Percentiles rank a stretch among this genome's conserved stretches.
Conservation (phyloP, 257 asterid genomes). For the Vinca minor region DNA sequence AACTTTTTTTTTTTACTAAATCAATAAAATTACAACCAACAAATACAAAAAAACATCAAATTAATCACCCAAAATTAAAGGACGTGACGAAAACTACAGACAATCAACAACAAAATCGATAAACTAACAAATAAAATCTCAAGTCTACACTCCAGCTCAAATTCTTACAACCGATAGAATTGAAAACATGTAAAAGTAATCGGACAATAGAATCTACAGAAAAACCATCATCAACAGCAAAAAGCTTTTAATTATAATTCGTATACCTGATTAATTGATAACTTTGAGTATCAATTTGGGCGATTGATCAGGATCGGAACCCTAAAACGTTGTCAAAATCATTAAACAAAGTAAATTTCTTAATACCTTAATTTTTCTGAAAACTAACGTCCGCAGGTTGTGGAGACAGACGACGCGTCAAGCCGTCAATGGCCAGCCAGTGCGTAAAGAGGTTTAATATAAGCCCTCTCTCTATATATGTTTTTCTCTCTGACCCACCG, state of each 20-base stretch:
- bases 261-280: constrained; percentile 4
- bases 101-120: neutral
- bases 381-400: neutral
- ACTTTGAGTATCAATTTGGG: neutral
- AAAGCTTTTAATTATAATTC: no score
- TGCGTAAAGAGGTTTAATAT: no score
- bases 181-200: neutral
- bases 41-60: no score
- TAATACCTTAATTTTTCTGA: neutral
- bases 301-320: constrained; percentile 7
- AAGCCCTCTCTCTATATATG: no score
- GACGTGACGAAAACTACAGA: no score
- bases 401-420: constrained; percentile 1
- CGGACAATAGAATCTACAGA: neutral
- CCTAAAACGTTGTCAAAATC: neutral
- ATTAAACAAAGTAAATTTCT: no score
- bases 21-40: no score
- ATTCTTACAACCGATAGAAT: neutral
- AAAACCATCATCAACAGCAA: neutral
- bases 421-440: no score
- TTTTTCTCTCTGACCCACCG: neutral
- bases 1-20: no score
- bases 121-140: neutral
- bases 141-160: neutral
- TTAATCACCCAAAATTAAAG: no score